phyloP scores from a whole-genome alignment of 1,284 basidiomycete species.

The Lentinula novae-zelandiae region DNA sequence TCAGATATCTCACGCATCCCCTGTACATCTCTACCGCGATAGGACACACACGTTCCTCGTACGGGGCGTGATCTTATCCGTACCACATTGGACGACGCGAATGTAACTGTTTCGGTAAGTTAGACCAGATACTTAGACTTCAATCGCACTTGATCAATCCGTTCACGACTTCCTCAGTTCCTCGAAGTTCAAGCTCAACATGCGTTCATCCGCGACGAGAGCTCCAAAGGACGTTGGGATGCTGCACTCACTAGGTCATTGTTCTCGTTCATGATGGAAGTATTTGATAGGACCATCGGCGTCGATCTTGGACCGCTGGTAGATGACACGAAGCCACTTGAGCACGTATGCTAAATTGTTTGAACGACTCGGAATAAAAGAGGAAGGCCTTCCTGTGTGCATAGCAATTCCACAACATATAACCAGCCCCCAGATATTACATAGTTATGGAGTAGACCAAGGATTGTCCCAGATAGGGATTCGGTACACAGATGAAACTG shows the following conservation, averaged over 20 bases:
- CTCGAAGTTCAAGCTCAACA: conserved; percentile 92
- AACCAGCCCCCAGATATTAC: too few relatives aligned
- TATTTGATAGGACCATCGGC: conserved; percentile 85
- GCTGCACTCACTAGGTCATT: conserved; percentile 80
- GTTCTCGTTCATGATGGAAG: conserved; percentile 87
- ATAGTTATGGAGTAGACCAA: too few relatives aligned
- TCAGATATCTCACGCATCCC: too few relatives aligned
- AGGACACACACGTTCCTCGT: conserved; percentile 89
- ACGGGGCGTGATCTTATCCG: conserved; percentile 82
- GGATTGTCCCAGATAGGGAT: too few relatives aligned
- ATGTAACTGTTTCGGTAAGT: conserved; percentile 65
- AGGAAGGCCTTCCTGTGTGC: too few relatives aligned
- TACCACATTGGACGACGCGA: conserved; percentile 74
- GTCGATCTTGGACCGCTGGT: conserved; percentile 74
- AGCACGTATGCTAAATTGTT: conserved; percentile 69
- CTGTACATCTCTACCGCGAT: not conserved
- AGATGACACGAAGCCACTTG: conserved; percentile 41
- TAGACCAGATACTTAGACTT: not conserved
- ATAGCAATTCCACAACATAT: too few relatives aligned
- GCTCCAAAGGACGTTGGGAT: conserved; percentile 91
- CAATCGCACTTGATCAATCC: not conserved
- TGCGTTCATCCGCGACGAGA: conserved; percentile 89
- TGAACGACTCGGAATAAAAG: not conserved
- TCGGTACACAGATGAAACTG: too few relatives aligned
- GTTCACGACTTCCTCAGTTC: conserved; percentile 48